Percentiles rank a stretch among this genome's conserved stretches.
Conservation (phyloP, 306 rosid species). For the Prinsepia uniflora region DNA sequence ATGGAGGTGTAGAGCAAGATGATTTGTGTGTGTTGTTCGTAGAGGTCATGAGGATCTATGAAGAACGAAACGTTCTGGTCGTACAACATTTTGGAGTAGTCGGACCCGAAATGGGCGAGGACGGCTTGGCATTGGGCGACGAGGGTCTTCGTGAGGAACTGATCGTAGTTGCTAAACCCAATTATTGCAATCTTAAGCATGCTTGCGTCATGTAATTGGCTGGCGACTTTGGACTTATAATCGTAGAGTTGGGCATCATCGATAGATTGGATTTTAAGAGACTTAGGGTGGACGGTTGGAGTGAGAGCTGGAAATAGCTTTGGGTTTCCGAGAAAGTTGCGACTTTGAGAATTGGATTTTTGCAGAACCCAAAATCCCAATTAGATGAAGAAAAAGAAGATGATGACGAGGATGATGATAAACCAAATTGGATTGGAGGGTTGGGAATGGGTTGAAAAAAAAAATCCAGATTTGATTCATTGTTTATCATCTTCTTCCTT, state of each 20-base stretch:
- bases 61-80: conserved; percentile 51
- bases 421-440: too few relatives aligned
- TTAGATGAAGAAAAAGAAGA: too few relatives aligned
- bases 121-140: conserved; percentile 72
- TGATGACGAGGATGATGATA: too few relatives aligned
- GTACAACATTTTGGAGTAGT: conserved; percentile 39
- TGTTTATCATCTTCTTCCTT: too few relatives aligned
- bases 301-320: neutral
- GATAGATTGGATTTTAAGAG: conserved; percentile 41
- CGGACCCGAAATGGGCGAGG: conserved; percentile 64
- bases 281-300: conserved; percentile 3
- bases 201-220: conserved; percentile 37
- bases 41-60: conserved; percentile 57
- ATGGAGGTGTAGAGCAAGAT: conserved; percentile 66
- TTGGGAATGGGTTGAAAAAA: too few relatives aligned
- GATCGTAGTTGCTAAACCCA: conserved; percentile 82
- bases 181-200: conserved; percentile 60
- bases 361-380: too few relatives aligned
- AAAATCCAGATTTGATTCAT: too few relatives aligned
- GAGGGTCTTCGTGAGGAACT: conserved; percentile 60
- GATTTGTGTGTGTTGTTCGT: conserved; percentile 79
- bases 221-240: conserved; percentile 58
- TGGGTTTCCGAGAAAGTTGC: neutral
- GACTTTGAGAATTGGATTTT: neutral
- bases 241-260: conserved; percentile 73